Base-by-base conservation (phyloP, 495 filamentous ascomycete species). In the Penicillium cosmopolitanum region DNA sequence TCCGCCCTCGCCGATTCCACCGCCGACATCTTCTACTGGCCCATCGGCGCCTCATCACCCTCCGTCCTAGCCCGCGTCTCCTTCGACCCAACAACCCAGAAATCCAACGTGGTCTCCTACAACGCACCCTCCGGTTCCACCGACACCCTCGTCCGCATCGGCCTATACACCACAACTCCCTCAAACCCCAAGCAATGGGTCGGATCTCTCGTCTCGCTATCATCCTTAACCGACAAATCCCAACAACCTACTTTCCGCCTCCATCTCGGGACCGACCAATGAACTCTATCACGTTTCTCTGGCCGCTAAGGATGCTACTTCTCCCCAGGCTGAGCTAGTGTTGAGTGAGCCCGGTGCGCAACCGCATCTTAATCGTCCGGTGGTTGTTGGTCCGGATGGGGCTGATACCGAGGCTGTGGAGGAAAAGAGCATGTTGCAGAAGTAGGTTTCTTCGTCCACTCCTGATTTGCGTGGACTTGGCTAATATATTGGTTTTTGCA, bases 391-490 rank as follows among this genome's bases (percentile, higher is more conserved):
- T 11, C 75, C 73, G 9, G 76, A 77, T 64, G 77, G 78, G 9
- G 62, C 61, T 50, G 68, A 63, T 46, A 51, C 75, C 4, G 73
- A 75, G 25, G 71, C 74, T 47, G 66, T 68, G 8, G 58, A 59
- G 31, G 77, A 80, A 60, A 81, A 81, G 62, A 73, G 69, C 4
- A 66, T 81, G 38, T 65, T 81, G n/a, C 78, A 81, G 50, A 81
- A 76, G 78, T 79, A 67, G 65, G 77, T 76, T 10, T 31, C 6
- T 31, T 43, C 21, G 19, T 21, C 19, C 19, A 21, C 23, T 10
- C 31, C 35, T 34, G 25, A 28, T 52, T 23, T 15, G 21, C 16
- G 8, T 40, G 19, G 10, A 16, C 34, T 18, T 8, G 48, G 21
- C 42, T 44, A 44, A 44, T 19, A 31, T 15, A 43, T 43, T 7